These are phyloP conservation scores for Trifolium pratense DNA, from an alignment of 306 rosid genomes.

Conservation along the genomic window DNA sequence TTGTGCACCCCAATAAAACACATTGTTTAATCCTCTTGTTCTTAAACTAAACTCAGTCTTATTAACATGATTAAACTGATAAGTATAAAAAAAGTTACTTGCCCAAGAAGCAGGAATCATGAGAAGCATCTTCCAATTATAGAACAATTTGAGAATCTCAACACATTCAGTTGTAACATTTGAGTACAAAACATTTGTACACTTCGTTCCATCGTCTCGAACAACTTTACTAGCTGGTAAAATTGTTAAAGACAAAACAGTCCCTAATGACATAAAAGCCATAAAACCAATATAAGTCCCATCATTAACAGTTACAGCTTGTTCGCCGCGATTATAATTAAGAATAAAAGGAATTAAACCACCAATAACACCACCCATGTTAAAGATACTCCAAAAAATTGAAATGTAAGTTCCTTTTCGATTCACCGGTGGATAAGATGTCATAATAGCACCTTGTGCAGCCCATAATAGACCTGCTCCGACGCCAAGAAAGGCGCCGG, in stretches of 20 bases:
- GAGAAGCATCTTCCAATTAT: slow-evolving; percentile 83
- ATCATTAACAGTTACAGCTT: slow-evolving; percentile 73
- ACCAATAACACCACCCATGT: slow-evolving; percentile 92
- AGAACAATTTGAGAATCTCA: slow-evolving; percentile 62
- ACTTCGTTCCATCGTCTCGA: slow-evolving; percentile 75
- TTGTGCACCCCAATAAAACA: slow-evolving; percentile 93
- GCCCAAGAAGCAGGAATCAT: slow-evolving; percentile 87
- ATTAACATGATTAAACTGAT: slow-evolving; percentile 86
- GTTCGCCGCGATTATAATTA: slow-evolving; percentile 55
- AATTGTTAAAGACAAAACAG: slow-evolving; percentile 58
- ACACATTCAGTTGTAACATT: slow-evolving; percentile 51
- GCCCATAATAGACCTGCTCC: slow-evolving; percentile 97
- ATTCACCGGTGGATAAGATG: slow-evolving; percentile 78
- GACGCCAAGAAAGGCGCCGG: slow-evolving; percentile 75
- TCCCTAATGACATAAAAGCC: slow-evolving; percentile 74
- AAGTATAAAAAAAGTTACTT: slow-evolving; percentile 82
- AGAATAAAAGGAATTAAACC: slow-evolving; percentile 77
- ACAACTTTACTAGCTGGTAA: slow-evolving; percentile 69
- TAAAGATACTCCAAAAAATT: slow-evolving; percentile 89
- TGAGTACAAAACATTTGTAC: slow-evolving; percentile 69
- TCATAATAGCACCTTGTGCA: slow-evolving; percentile 89
- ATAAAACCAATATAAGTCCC: slow-evolving; percentile 87
- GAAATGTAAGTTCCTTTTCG: slow-evolving; percentile 88
- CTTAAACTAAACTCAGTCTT: slow-evolving; percentile 67
- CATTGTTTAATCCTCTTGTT: slow-evolving; percentile 91